phyloP scores from a whole-genome alignment of 2,329 filamentous ascomycete genomes.

The Aspergillus novoparasiticus region DNA sequence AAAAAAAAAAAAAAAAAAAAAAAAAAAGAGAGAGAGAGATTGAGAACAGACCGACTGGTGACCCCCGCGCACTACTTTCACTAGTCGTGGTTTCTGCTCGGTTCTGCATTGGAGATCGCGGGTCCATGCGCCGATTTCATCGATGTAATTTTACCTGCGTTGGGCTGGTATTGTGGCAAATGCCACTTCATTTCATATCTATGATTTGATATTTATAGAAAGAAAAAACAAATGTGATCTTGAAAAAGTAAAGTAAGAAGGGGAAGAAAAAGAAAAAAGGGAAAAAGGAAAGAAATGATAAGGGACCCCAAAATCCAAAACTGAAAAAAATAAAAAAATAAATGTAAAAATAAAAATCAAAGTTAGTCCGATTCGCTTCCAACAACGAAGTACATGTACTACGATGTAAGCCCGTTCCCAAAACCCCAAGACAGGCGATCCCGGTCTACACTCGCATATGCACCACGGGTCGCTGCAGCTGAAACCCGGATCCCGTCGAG shows the following conservation, averaged over 20 bases:
- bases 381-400: background rate
- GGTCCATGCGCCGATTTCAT: slow-evolving; percentile 4
- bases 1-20: background rate
- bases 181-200: background rate
- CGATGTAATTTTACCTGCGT: background rate
- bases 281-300: background rate
- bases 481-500: slow-evolving; percentile 20
- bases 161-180: background rate
- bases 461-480: slow-evolving; percentile 29
- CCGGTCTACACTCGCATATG: slow-evolving; percentile 24
- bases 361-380: background rate
- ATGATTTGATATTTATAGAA: background rate
- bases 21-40: background rate
- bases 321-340: background rate
- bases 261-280: background rate
- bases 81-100: slow-evolving; percentile 7
- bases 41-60: slow-evolving; percentile 12
- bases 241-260: background rate
- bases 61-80: slow-evolving; percentile 7
- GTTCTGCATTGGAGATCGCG: slow-evolving; percentile 13
- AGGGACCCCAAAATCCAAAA: background rate
- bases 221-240: too few relatives aligned
- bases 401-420: background rate
- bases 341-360: background rate
- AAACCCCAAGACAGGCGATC: slow-evolving; percentile 5